Percentiles rank a stretch among this genome's conserved stretches.
Conservation (phyloP, 345 rosid genomes). For the Laguncularia racemosa region DNA sequence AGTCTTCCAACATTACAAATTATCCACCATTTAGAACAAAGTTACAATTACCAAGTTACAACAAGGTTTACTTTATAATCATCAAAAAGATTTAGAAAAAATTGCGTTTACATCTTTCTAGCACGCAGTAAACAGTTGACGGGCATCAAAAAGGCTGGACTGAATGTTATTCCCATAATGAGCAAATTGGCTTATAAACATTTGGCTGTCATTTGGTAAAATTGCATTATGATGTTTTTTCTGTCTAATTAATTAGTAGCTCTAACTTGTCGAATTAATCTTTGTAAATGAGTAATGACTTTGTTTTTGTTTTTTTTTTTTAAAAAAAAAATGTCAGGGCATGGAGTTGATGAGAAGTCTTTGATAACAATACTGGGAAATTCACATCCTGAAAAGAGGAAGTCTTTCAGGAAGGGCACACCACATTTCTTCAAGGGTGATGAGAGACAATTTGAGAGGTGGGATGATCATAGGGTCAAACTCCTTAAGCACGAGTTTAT, state of each 20-base stretch:
- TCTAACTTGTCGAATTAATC: background rate
- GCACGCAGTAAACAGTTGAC: no score
- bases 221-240: no score
- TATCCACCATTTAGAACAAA: no score
- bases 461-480: constrained; percentile 41
- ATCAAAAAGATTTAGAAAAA: no score
- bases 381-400: constrained; percentile 48
- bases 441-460: constrained; percentile 66
- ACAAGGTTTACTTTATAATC: no score
- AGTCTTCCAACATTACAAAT: no score
- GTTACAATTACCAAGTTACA: no score
- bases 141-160: no score
- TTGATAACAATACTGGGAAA: constrained; percentile 47
- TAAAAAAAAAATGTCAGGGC: constrained; percentile 35
- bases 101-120: no score
- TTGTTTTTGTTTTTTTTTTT: background rate
- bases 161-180: no score
- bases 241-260: background rate
- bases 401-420: constrained; percentile 41
- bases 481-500: constrained; percentile 68
- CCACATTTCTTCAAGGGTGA: constrained; percentile 58
- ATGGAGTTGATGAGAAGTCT: constrained; percentile 77
- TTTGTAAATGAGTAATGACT: background rate
- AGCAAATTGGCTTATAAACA: no score
- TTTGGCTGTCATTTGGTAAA: no score